These are phyloP conservation scores for Neurospora sp. DNA, from an alignment of 495 filamentous ascomycete genomes.

Conservation along the genomic window DNA sequence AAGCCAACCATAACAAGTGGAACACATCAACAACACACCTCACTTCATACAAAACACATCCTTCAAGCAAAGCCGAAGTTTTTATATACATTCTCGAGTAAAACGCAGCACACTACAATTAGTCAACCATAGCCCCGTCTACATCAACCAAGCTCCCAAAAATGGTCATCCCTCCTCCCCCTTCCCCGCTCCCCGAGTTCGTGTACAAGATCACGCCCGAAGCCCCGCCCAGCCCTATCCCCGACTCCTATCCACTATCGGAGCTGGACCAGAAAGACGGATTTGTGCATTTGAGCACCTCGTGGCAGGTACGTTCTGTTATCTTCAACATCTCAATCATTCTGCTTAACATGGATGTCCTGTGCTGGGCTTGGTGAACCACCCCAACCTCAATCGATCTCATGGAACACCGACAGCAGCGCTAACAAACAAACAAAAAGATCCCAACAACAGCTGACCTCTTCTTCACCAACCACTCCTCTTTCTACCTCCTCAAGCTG, in stretches of 20 bases:
- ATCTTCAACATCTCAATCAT: not conserved
- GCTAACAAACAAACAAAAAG: slow-evolving; percentile 13
- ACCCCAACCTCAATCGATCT: too few species aligned
- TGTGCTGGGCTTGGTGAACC: too few species aligned
- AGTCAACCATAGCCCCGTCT: not conserved
- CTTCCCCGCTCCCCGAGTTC: slow-evolving; percentile 29
- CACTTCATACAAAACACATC: not conserved
- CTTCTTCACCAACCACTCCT: slow-evolving; percentile 29
- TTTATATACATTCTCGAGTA: too few species aligned
- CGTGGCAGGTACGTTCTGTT: slow-evolving; percentile 30
- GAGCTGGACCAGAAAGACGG: slow-evolving; percentile 41
- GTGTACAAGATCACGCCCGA: slow-evolving; percentile 43
- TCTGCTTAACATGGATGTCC: too few species aligned
- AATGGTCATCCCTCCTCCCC: slow-evolving; percentile 11
- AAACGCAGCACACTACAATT: too few species aligned
- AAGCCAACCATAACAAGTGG: not conserved
- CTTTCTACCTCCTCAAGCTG: slow-evolving; percentile 36
- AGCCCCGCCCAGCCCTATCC: slow-evolving; percentile 38
- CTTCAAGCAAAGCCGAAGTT: too few species aligned
- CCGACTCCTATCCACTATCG: slow-evolving; percentile 36
- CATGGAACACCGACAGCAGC: not conserved
- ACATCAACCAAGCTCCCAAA: not conserved
- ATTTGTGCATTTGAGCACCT: slow-evolving; percentile 42
- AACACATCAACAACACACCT: not conserved
- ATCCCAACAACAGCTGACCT: slow-evolving; percentile 38